Evolutionary conservation across 2,329 filamentous ascomycete species (phyloP).

Genomic region (Ceratocystis variospora): DNA sequence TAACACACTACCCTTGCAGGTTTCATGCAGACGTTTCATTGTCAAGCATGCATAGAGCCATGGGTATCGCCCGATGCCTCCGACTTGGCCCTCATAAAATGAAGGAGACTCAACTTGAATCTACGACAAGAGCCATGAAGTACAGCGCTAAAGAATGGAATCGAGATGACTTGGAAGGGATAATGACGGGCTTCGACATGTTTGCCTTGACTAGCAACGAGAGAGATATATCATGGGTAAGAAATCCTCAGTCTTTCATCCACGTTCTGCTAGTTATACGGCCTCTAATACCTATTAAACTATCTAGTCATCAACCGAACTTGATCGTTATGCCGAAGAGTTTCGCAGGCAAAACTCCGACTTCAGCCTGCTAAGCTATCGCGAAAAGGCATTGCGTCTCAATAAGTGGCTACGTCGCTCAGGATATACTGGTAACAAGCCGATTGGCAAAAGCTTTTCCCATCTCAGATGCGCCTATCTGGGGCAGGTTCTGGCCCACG

Average conservation of each 20-base stretch:
- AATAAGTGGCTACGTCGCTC: slow-evolving; percentile 54
- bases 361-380: slow-evolving; percentile 44
- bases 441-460: slow-evolving; percentile 10
- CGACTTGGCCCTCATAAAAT: slow-evolving; percentile 19
- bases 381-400: slow-evolving; percentile 53
- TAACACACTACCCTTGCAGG: slow-evolving; percentile 12
- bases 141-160: slow-evolving; percentile 7
- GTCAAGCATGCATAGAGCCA: slow-evolving; percentile 58
- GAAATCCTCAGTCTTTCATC: slow-evolving; percentile 20
- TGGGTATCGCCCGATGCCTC: slow-evolving; percentile 66
- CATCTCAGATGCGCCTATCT: slow-evolving; percentile 31
- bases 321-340: slow-evolving; percentile 48
- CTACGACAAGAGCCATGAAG: not conserved
- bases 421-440: slow-evolving; percentile 55
- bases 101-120: not conserved
- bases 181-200: slow-evolving; percentile 73
- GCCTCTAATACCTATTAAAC: not conserved
- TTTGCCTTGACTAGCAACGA: slow-evolving; percentile 64
- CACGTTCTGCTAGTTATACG: no score
- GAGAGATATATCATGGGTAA: slow-evolving; percentile 61
- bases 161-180: slow-evolving; percentile 44
- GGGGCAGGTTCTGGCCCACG: slow-evolving; percentile 60
- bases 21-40: slow-evolving; percentile 17
- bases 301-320: slow-evolving; percentile 42
- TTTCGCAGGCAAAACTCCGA: slow-evolving; percentile 41